Evolutionary conservation across 1,284 basidiomycete species (phyloP), one percentile per base, ranked within the genome.

Genomic region (Cronartium quercuum): DNA sequence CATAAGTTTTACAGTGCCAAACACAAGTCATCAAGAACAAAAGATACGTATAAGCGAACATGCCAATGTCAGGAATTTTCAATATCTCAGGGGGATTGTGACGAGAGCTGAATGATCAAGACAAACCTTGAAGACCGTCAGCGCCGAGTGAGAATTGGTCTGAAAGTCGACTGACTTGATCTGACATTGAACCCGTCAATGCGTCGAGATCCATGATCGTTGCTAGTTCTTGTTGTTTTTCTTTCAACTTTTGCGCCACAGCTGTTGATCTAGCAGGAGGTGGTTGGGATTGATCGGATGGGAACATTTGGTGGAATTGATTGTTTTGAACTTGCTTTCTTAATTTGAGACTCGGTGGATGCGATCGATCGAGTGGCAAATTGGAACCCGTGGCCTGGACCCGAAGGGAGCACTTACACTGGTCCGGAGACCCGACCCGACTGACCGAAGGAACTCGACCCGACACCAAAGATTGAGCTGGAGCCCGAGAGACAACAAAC

Each of bases 141-240:
- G 61, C 44, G 0, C 69, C 61, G n/a, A 40, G 38, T 13, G 24
- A 42, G 61, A 71, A 55, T 57, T 71, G 69, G 6, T 35, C 6
- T 6, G 60, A 63, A 1, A 71, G 60, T 35, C 51, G 44, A 34
- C 47, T 61, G 18, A 71, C 60, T 47, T 71, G 69, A 38, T 38
- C 10, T 29, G 69, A 29, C 69, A 71, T 51, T 15, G 24, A 35
- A 64, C 47, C 41, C 7, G 61, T 63, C 6, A 40, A 21, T 57
- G 63, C 60, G 51, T 64, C 41, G 29, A 71, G 61, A 12, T 71
- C 34, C 7, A 71, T 35, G 21, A 71, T 42, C 3, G 61, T 24
- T 15, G 24, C 29, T 21, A 71, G 41, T 38, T 71, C 69, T n/a
- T 38, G 29, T 29, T 71, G 61, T 29, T 64, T 71, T 41, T 71